phyloP scores from a whole-genome alignment of 495 filamentous ascomycete genomes.

The Penicillium robsamsonii region DNA sequence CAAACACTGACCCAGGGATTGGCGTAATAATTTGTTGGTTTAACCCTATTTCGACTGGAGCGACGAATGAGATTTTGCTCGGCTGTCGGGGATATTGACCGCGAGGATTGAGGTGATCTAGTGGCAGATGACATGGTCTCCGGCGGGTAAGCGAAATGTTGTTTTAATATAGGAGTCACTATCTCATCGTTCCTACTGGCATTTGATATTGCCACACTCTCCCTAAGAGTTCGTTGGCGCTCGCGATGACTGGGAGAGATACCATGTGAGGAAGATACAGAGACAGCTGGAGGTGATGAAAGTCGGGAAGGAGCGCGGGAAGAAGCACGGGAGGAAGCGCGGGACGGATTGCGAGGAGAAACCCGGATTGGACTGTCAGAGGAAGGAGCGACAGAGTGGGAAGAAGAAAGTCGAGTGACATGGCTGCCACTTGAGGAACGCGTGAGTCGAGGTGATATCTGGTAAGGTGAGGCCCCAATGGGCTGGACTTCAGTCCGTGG shows the following conservation, averaged over 20 bases:
- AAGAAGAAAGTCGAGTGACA: neutral
- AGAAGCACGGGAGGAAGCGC: neutral
- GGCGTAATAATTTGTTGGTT: slow-evolving; percentile 30
- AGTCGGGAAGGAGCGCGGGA: neutral
- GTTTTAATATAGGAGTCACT: neutral
- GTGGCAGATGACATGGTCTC: neutral
- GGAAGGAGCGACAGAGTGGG: neutral
- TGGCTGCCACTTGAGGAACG: neutral
- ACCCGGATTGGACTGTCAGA: neutral
- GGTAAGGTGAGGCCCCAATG: neutral
- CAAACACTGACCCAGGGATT: slow-evolving; percentile 2
- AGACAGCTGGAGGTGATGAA: neutral
- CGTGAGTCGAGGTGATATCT: neutral
- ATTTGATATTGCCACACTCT: slow-evolving; percentile 10
- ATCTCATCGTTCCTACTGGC: slow-evolving; percentile 9
- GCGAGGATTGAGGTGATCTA: neutral
- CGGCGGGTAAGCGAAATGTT: neutral
- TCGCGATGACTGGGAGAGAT: neutral
- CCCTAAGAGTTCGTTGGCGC: slow-evolving; percentile 8
- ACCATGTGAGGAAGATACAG: neutral
- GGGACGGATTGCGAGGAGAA: neutral
- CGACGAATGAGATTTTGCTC: slow-evolving; percentile 14
- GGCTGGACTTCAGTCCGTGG: neutral
- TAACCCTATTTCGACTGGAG: slow-evolving; percentile 22
- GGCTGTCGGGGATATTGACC: neutral